Conservation (phyloP, 1,284 basidiomycete genomes). For the Boletus smithii region DNA sequence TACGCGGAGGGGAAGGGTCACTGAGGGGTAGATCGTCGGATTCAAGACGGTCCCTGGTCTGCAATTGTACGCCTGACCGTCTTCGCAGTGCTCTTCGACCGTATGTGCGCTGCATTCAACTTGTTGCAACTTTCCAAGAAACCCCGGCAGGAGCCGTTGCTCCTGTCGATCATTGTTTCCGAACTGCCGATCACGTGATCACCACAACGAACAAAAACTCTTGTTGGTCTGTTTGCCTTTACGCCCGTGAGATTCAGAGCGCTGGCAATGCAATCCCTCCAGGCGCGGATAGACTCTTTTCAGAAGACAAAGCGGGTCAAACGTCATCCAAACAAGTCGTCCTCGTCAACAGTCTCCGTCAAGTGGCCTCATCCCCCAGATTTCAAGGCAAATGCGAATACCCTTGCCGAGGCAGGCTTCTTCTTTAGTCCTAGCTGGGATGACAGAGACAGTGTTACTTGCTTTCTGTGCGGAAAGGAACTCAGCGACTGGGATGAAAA, state of each 20-base stretch:
- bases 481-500: constrained; percentile 75
- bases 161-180: background rate
- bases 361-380: constrained; percentile 67
- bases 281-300: constrained; percentile 61
- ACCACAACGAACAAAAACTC: background rate
- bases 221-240: no score
- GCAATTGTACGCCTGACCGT: background rate
- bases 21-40: background rate
- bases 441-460: constrained; percentile 66
- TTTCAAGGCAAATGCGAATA: constrained; percentile 62
- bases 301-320: constrained; percentile 48
- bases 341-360: constrained; percentile 38
- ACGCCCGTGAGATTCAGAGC: no score
- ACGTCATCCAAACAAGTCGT: constrained; percentile 39
- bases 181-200: constrained; percentile 17
- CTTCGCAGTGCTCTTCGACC: constrained; percentile 34
- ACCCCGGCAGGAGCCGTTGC: no score
- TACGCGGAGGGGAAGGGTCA: constrained; percentile 16
- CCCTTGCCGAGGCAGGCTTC: constrained; percentile 80
- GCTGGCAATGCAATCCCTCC: constrained; percentile 51
- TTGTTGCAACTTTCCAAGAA: background rate
- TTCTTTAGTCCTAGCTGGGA: constrained; percentile 65
- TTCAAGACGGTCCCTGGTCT: background rate
- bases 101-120: constrained; percentile 39
- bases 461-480: constrained; percentile 73